These are phyloP conservation scores for Candida sphagnicola DNA, from an alignment of 805 yeast species.

Conservation along the genomic window DNA sequence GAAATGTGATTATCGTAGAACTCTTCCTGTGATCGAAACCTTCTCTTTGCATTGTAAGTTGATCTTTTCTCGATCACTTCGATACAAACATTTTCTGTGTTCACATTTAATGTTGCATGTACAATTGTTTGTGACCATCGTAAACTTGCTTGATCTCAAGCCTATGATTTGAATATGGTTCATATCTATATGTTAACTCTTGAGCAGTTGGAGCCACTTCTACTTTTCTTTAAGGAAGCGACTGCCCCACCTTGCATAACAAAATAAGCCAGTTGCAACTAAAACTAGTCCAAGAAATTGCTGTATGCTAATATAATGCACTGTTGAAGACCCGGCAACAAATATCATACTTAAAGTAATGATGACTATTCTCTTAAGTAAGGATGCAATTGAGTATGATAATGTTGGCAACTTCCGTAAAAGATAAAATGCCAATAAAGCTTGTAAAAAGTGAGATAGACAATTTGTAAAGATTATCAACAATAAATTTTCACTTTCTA, in stretches of 20 bases:
- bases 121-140: no score
- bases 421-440: conserved; percentile 75
- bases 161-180: no score
- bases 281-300: conserved; percentile 49
- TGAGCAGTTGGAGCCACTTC: background rate
- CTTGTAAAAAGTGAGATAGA: conserved; percentile 72
- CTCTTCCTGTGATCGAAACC: no score
- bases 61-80: no score
- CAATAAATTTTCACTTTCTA: conserved; percentile 32
- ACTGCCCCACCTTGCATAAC: conserved; percentile 64
- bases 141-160: no score
- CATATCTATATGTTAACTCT: no score
- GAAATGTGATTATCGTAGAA: no score
- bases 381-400: conserved; percentile 79
- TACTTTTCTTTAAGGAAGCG: conserved; percentile 7
- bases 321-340: conserved; percentile 35
- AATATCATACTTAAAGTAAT: conserved; percentile 62
- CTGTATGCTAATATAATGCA: conserved; percentile 29
- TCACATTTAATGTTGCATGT: no score
- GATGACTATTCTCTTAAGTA: conserved; percentile 84
- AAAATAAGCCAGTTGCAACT: conserved; percentile 53
- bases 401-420: conserved; percentile 80
- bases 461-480: conserved; percentile 62
- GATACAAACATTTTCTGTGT: no score
- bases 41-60: no score